Base-by-base conservation (phyloP, 2,329 filamentous ascomycete species). In the Claviceps arundinis region DNA sequence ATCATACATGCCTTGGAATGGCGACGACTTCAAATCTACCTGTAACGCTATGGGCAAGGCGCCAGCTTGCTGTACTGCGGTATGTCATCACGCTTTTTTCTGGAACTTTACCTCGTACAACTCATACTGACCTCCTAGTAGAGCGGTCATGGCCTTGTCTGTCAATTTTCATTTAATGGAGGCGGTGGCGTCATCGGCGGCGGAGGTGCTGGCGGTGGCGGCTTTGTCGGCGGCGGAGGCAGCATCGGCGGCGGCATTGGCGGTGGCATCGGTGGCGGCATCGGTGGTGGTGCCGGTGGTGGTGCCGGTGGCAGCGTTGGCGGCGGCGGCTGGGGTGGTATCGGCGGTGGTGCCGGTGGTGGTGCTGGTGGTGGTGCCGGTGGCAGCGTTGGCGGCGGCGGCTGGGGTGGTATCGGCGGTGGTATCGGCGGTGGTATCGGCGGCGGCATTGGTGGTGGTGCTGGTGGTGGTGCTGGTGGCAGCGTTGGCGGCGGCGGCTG, bases 41-140 rank as follows among this genome's bases (percentile, higher is more conserved):
- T 58, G 56, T 22, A 26, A 37, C 16, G 44, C 51, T n/a, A 16
- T 6, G 4, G 52, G 52, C 22, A 43, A 51, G 26, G 0, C 50
- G 40, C 22, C 56, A 4, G 6, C 17, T n/a, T 58, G 55, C 52
- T 58, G 56, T 41, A 50, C 54, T 3, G 17, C 54, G 30, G 54
- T 58, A n/a, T 46, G 54, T 47, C 26, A 30, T 22, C 30, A 14
- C 2, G 5, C 26, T 16, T 14, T 8, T 13, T n/a, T n/a, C 19
- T 7, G n/a, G 26, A 30, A 2, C 7, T 2, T 30, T 8, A 30
- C 26, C n/a, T 8, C 13, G 4, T 5, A 9, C 1, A 41, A 6
- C 7, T 5, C n/a, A n/a, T 42, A 30, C 51, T 49, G n/a, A 49
- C 46, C 24, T 37, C 8, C 6, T 13, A 4, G 7, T 13, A 52